These are phyloP conservation scores for Urochloa ruziziensis DNA, from an alignment of 176 grass and related monocot genomes.

Conservation along the genomic window DNA sequence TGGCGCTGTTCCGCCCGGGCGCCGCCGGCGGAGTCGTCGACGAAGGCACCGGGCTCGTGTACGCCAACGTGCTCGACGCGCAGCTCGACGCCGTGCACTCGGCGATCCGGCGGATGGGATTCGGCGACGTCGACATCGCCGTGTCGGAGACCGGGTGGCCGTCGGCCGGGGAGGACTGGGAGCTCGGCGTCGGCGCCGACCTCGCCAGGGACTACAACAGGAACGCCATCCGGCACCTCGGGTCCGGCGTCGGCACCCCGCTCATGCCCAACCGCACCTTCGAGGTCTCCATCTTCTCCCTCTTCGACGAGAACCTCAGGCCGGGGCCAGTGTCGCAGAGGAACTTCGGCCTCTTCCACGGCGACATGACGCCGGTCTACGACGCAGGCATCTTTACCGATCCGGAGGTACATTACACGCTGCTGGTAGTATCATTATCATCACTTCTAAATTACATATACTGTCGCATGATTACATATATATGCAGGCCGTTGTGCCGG, in stretches of 20 bases:
- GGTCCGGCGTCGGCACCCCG: slow-evolving; percentile 73
- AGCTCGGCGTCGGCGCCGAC: slow-evolving; percentile 45
- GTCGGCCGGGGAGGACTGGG: slow-evolving; percentile 58
- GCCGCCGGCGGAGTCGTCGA: slow-evolving; percentile 51
- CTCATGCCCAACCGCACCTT: slow-evolving; percentile 81
- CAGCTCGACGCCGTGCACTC: slow-evolving; percentile 82
- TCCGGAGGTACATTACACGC: slow-evolving; percentile 45
- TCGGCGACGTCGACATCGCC: slow-evolving; percentile 59
- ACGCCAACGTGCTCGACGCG: slow-evolving; percentile 84
- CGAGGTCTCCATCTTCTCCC: slow-evolving; percentile 70
- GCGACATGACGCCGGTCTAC: slow-evolving; percentile 71
- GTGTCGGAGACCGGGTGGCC: slow-evolving; percentile 85
- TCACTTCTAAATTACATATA: background rate
- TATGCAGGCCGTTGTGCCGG: slow-evolving; percentile 18
- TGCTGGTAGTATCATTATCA: background rate
- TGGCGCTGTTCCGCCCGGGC: slow-evolving; percentile 71
- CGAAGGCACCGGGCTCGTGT: slow-evolving; percentile 45
- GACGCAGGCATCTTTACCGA: slow-evolving; percentile 65
- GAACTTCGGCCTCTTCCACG: slow-evolving; percentile 72
- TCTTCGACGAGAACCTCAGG: slow-evolving; percentile 85
- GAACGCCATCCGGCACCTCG: slow-evolving; percentile 73
- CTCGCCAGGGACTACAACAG: slow-evolving; percentile 61
- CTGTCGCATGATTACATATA: background rate
- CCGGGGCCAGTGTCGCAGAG: slow-evolving; percentile 61
- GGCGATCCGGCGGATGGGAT: slow-evolving; percentile 49